These are phyloP conservation scores for Diaporthe sp. DNA, from an alignment of 2,329 filamentous ascomycete genomes.

Conservation along the genomic window DNA sequence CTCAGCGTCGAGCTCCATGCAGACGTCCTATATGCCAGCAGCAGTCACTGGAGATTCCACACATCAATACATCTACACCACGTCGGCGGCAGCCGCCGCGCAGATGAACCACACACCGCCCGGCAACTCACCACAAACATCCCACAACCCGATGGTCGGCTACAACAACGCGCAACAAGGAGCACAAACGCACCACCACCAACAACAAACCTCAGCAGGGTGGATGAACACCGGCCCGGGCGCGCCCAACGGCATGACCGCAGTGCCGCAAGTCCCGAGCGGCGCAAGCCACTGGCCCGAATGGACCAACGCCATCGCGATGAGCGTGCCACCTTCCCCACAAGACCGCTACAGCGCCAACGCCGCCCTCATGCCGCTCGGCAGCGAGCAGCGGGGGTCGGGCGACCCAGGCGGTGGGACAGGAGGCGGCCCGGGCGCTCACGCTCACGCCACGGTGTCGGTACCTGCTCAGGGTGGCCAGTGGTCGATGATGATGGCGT, in stretches of 20 bases:
- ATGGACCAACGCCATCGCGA: conserved; percentile 63
- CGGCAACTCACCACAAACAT: conserved; percentile 34
- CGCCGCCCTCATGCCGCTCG: conserved; percentile 57
- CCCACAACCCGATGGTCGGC: conserved; percentile 49
- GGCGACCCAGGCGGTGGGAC: conserved; percentile 2
- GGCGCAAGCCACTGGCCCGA: conserved; percentile 62
- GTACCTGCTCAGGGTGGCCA: conserved; percentile 12
- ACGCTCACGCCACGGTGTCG: background rate
- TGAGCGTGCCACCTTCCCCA: conserved; percentile 51
- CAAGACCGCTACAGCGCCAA: conserved; percentile 62
- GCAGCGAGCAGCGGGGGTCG: conserved; percentile 41
- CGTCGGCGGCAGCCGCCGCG: conserved; percentile 24
- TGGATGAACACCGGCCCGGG: conserved; percentile 6
- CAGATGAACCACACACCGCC: conserved; percentile 37
- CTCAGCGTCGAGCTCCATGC: conserved; percentile 11
- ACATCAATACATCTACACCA: conserved; percentile 32
- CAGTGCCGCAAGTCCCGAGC: conserved; percentile 29
- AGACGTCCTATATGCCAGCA: conserved; percentile 24
- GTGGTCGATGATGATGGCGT: conserved; percentile 32
- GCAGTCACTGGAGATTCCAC: conserved; percentile 20
- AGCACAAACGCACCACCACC: conserved; percentile 36
- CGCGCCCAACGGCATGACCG: conserved; percentile 31
- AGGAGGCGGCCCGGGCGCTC: background rate
- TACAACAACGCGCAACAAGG: conserved; percentile 53
- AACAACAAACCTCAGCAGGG: conserved; percentile 34